Percentiles rank a stretch among this genome's conserved stretches.
Conservation (phyloP, 2,329 filamentous ascomycete species). For the Colletotrichum trifolii region DNA sequence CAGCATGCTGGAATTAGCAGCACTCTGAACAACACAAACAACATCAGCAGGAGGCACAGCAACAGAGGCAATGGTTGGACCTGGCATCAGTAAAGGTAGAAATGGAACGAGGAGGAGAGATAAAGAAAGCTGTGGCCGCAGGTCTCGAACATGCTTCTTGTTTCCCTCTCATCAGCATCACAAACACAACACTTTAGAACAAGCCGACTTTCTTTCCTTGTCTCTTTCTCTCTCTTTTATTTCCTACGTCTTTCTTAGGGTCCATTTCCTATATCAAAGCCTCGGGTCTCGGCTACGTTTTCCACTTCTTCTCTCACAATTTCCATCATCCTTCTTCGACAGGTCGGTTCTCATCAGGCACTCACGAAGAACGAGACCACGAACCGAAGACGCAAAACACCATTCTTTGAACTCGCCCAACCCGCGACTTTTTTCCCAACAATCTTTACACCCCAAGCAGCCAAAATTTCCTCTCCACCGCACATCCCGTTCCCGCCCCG, state of each 20-base stretch:
- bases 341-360: not conserved
- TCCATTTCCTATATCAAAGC: slow-evolving; percentile 38
- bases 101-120: slow-evolving; percentile 1
- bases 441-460: slow-evolving; percentile 24
- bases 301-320: slow-evolving; percentile 4
- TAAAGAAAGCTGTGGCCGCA: slow-evolving; percentile 19
- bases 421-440: not conserved
- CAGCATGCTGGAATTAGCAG: slow-evolving; percentile 33
- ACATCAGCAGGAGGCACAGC: no score
- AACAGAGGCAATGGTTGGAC: no score
- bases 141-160: not conserved
- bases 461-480: slow-evolving; percentile 38
- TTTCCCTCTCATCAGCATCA: slow-evolving; percentile 20
- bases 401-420: no score
- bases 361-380: slow-evolving; percentile 10
- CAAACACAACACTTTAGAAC: slow-evolving; percentile 33
- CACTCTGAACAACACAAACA: slow-evolving; percentile 10
- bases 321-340: slow-evolving; percentile 7
- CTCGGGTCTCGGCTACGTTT: slow-evolving; percentile 39
- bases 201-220: slow-evolving; percentile 40
- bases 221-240: slow-evolving; percentile 39
- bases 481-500: slow-evolving; percentile 54
- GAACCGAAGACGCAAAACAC: slow-evolving; percentile 4
- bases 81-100: no score
- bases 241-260: slow-evolving; percentile 41